phyloP scores from a whole-genome alignment of 306 rosid species.

The Acacia melanoxylon region DNA sequence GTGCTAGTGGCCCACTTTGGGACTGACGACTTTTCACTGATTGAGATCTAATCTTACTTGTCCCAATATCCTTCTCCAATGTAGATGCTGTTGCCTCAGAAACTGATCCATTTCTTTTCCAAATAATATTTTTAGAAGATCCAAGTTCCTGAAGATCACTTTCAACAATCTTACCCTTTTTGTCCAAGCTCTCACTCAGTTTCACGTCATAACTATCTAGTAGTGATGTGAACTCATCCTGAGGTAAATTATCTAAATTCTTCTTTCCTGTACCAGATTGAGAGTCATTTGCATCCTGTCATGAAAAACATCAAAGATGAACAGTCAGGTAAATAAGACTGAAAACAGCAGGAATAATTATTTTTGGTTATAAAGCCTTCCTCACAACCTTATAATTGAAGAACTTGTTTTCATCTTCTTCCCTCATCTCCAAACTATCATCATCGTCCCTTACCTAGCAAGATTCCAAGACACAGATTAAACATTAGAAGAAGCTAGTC shows the following conservation, averaged over 20 bases:
- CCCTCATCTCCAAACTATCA: slow-evolving; percentile 68
- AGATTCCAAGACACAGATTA: slow-evolving; percentile 30
- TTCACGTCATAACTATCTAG: slow-evolving; percentile 45
- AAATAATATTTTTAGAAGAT: slow-evolving; percentile 44
- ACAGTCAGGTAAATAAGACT: slow-evolving; percentile 7
- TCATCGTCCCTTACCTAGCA: slow-evolving; percentile 71
- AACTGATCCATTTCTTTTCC: slow-evolving; percentile 51
- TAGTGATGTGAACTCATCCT: slow-evolving; percentile 43
- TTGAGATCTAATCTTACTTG: slow-evolving; percentile 55
- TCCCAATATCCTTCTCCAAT: slow-evolving; percentile 48
- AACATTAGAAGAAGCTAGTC: slow-evolving; percentile 14
- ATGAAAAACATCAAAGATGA: slow-evolving; percentile 19
- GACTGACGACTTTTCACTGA: slow-evolving; percentile 64
- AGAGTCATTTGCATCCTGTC: slow-evolving; percentile 56
- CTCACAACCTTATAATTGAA: slow-evolving; percentile 38
- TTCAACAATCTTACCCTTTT: slow-evolving; percentile 51
- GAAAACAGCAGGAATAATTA: slow-evolving; percentile 11
- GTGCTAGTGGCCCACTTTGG: slow-evolving; percentile 82
- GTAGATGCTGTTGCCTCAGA: slow-evolving; percentile 49
- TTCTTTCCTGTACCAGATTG: slow-evolving; percentile 49
- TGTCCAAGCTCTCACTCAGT: slow-evolving; percentile 44
- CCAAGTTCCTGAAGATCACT: slow-evolving; percentile 47
- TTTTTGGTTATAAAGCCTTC: background rate
- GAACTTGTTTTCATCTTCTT: slow-evolving; percentile 60
- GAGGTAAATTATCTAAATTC: slow-evolving; percentile 47